Base-by-base conservation (phyloP, 2,329 filamentous ascomycete species). In the Coniella lustricola region DNA sequence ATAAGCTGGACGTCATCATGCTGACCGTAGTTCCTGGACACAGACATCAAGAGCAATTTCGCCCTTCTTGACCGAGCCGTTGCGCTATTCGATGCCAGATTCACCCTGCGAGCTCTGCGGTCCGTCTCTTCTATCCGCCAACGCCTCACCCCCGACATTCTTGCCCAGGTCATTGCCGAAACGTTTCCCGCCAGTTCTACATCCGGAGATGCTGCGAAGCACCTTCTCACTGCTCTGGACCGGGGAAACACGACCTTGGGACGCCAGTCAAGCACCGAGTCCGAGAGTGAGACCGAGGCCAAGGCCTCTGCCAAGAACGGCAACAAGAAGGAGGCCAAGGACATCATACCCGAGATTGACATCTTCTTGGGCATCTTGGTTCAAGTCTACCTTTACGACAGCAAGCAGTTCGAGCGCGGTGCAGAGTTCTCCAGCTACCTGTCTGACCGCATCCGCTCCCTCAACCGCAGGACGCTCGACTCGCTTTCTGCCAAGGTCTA, bases 81-180 rank as follows among this genome's bases (percentile, higher is more conserved):
- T 56, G 77, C 84, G 56, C 82, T 94, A 60, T 98, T 97, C 67
- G 93, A 98, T 70, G 82, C 90, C 51, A 84, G 93, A 73, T 98
- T 96, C 71, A 89, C 91, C 49, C 85, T 98, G 55, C 82, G 93
- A 64, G 93, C 93, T 54, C 80, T 98, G 55, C 86, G 93, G 61
- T 95, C 90, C 59, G 95, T 97, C 71, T 95, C 93, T 35, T 90
- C 90, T 48, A 84, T 97, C 66, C 89, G 93, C 66, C 97, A 97
- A 76, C 82, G 88, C 57, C 77, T 95, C 58, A 87, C 84, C 13
- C 79, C 87, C 50, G 87, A 91, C 58, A 83, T 95, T 58, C 75
- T 96, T 57, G 80, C 84, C 44, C 82, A 87, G 67, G 85, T 85
- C 60, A 86, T 95, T 62, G 81, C 82, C 58, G 84, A 94, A 60